These are phyloP conservation scores for Penicillium mononematosum DNA, from an alignment of 495 filamentous ascomycete genomes.

Conservation along the genomic window DNA sequence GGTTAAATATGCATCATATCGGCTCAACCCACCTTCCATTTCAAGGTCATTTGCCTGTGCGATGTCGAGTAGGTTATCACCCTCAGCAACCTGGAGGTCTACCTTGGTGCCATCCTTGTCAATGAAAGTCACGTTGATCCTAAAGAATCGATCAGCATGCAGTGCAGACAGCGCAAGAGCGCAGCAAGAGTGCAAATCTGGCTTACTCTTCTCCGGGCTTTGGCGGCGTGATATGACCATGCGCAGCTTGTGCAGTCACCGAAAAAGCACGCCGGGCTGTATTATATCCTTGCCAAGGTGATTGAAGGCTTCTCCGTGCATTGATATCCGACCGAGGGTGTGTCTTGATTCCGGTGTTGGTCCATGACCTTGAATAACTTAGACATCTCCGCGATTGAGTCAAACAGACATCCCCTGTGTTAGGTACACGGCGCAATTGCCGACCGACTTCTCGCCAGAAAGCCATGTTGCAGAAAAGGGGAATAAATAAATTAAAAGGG, in stretches of 20 bases:
- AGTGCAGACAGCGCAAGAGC: neutral
- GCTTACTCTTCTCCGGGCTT: constrained; percentile 93
- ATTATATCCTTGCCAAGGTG: constrained; percentile 28
- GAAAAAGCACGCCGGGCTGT: constrained; percentile 61
- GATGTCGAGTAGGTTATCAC: constrained; percentile 91
- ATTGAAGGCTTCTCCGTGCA: constrained; percentile 12
- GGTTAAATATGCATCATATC: neutral
- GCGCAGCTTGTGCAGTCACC: constrained; percentile 54
- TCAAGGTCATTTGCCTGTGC: constrained; percentile 93
- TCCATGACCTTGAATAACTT: constrained; percentile 26
- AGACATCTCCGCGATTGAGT: constrained; percentile 37
- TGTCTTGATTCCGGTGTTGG: constrained; percentile 19
- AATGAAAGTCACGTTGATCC: constrained; percentile 86
- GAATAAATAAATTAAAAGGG: constrained; percentile 13
- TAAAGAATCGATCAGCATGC: constrained; percentile 30
- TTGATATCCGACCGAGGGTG: constrained; percentile 15
- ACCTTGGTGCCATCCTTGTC: constrained; percentile 83
- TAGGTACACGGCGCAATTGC: constrained; percentile 39
- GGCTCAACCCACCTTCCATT: constrained; percentile 74
- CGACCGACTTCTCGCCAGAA: constrained; percentile 40
- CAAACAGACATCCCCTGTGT: constrained; percentile 32
- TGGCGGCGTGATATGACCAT: constrained; percentile 80
- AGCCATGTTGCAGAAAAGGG: constrained; percentile 29
- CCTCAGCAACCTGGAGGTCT: constrained; percentile 74
- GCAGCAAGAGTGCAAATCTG: neutral